Conservation (phyloP, 148 eudicot species). For the Chenopodium berlandieri region DNA sequence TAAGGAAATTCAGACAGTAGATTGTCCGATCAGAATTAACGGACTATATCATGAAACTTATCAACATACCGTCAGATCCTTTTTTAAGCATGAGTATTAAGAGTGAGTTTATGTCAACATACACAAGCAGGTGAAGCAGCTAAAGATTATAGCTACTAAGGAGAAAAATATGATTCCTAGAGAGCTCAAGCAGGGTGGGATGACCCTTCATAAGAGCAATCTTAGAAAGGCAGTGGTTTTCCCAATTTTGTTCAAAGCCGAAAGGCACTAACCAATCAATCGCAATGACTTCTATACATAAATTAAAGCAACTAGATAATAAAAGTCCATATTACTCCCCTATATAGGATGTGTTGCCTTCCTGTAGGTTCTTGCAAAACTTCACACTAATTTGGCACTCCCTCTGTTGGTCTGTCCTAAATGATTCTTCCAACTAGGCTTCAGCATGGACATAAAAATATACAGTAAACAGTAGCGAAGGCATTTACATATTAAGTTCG, state of each 20-base stretch:
- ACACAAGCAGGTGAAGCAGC: no score
- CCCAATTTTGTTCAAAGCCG: no score
- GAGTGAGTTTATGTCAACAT: no score
- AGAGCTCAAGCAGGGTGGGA: neutral
- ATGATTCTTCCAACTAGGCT: neutral
- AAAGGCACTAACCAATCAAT: no score
- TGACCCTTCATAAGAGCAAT: neutral
- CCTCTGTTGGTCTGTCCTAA: neutral
- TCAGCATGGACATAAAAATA: neutral
- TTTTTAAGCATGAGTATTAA: neutral
- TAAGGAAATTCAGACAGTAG: neutral
- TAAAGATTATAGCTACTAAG: no score
- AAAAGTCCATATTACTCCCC: neutral
- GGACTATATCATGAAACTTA: neutral
- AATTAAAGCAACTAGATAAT: no score
- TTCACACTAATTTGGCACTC: neutral
- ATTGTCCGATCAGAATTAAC: neutral
- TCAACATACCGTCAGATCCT: neutral
- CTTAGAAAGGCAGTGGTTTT: no score
- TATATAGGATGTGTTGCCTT: neutral
- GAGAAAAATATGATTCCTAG: no score
- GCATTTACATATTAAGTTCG: neutral
- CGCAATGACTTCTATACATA: no score
- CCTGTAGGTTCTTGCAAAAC: neutral
- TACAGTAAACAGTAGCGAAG: neutral